Evolutionary conservation across 768 basidiomycete genomes (phyloP), one percentile per base, ranked within the genome.

Genomic region (Auriscalpium vulgare): DNA sequence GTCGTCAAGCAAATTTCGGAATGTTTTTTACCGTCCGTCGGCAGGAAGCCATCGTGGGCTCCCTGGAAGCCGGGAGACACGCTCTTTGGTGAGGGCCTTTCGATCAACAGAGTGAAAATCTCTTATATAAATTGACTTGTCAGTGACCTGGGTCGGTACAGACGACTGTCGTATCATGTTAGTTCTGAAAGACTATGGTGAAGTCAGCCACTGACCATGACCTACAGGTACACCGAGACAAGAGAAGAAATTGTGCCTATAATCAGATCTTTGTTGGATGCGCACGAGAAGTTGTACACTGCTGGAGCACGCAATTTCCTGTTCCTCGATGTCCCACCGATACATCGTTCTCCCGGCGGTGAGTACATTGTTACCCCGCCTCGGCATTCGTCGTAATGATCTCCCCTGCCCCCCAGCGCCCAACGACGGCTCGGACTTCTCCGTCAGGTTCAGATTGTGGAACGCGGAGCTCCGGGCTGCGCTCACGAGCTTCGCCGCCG

Each of bases 141-240:
- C 51, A 82, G 81, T 79, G 13, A 80, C 77, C 5, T 83, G 80
- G 79, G 70, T 82, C 48, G 83, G 83, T 4, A 82, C 82, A 50
- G 82, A 83, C 55, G 83, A 83, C 65, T 76, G 77, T 68, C 59
- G 59, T 37, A 36, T 59, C 14, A 37, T 60, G 59, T 60, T 38
- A 51, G 59, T 47, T 34, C n/a, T 48, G 29, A 29, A 5, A 29
- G 29, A 29, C 4, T 29, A 29, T 5, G 29, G 29, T 29, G 21
- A 19, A 10, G 6, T 5, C 34, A 47, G 72, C 55, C 9, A 52
- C 19, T 19, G 36, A 8, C 49, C 50, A n/a, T 37, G 23, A 43
- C 14, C 13, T 14, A 16, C 14, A 52, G 29, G 51, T 58, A 46
- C 51, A 37, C 35, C 23, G 21, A 57, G 7, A 44, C 59, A 29